Evolutionary conservation across 768 basidiomycete species (phyloP).

Genomic region (Boletus pseudo-olivaceus): DNA sequence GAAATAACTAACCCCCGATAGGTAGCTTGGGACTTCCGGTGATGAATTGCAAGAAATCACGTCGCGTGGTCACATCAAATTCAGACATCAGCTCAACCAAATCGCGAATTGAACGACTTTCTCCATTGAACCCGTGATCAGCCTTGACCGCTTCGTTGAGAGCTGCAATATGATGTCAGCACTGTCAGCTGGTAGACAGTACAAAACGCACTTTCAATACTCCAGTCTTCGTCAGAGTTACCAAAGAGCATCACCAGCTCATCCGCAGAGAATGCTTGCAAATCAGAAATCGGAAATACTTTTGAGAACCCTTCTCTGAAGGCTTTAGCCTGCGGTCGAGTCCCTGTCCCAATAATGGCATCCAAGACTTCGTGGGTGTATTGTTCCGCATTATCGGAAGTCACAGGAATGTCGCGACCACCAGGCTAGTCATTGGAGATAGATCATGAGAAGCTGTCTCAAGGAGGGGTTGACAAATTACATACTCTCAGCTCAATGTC

Average conservation of each 20-base stretch:
- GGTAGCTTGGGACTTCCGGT: conserved; percentile 97
- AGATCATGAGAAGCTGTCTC: background rate
- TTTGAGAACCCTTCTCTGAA: conserved; percentile 95
- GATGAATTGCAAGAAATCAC: conserved; percentile 93
- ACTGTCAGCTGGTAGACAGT: background rate
- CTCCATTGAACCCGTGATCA: conserved; percentile 96
- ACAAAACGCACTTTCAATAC: conserved; percentile 68
- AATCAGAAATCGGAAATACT: conserved; percentile 89
- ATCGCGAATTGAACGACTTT: conserved; percentile 86
- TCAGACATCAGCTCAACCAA: conserved; percentile 83
- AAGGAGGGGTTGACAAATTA: background rate
- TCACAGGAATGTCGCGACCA: conserved; percentile 79
- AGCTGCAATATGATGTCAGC: conserved; percentile 43
- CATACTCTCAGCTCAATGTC: conserved; percentile 85
- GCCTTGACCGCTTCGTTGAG: conserved; percentile 90
- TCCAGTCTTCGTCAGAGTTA: conserved; percentile 98
- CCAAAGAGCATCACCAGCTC: conserved; percentile 97
- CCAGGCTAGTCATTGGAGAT: conserved; percentile 49
- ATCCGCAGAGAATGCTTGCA: conserved; percentile 89
- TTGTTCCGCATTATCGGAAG: conserved; percentile 81
- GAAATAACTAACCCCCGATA: conserved; percentile 71
- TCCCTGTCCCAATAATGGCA: conserved; percentile 80
- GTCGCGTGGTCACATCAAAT: conserved; percentile 68
- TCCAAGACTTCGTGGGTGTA: conserved; percentile 88
- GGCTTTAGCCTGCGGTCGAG: conserved; percentile 75